These are phyloP conservation scores for Hypomyces perniciosus DNA, from an alignment of 2,329 filamentous ascomycete species.

Conservation along the genomic window DNA sequence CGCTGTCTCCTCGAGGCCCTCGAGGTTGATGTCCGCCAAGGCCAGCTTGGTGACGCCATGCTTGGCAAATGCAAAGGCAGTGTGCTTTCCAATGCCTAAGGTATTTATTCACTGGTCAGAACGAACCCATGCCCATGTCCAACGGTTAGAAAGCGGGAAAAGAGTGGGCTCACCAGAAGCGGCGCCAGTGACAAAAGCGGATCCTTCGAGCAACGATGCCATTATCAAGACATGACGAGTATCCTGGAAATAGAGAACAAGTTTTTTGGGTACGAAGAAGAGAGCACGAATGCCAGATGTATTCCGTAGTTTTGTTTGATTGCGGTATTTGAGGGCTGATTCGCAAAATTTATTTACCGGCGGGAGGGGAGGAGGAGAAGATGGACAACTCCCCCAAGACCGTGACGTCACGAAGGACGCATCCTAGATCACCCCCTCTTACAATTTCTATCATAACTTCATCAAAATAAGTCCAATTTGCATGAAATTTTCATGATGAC, in stretches of 20 bases:
- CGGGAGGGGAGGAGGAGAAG: too few species aligned
- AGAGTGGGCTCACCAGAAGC: slow-evolving; percentile 33
- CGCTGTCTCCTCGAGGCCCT: slow-evolving; percentile 26
- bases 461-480: too few species aligned
- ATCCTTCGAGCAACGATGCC: slow-evolving; percentile 32
- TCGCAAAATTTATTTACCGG: too few species aligned
- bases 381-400: too few species aligned
- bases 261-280: neutral
- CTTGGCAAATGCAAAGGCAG: slow-evolving; percentile 40
- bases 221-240: neutral
- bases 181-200: slow-evolving; percentile 44
- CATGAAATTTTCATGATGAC: too few species aligned
- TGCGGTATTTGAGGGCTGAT: too few species aligned
- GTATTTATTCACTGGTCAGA: neutral
- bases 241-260: neutral
- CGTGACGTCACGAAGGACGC: too few species aligned
- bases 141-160: slow-evolving; percentile 6
- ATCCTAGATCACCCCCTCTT: too few species aligned
- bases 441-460: too few species aligned
- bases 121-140: too few species aligned
- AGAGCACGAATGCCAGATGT: neutral
- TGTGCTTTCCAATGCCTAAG: slow-evolving; percentile 43
- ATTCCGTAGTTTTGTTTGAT: too few species aligned
- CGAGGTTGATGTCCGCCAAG: slow-evolving; percentile 38
- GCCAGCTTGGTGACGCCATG: slow-evolving; percentile 42